These are phyloP conservation scores for Monocercomonoides exilis DNA, from an alignment of 78 protist genomes.

Conservation along the genomic window DNA sequence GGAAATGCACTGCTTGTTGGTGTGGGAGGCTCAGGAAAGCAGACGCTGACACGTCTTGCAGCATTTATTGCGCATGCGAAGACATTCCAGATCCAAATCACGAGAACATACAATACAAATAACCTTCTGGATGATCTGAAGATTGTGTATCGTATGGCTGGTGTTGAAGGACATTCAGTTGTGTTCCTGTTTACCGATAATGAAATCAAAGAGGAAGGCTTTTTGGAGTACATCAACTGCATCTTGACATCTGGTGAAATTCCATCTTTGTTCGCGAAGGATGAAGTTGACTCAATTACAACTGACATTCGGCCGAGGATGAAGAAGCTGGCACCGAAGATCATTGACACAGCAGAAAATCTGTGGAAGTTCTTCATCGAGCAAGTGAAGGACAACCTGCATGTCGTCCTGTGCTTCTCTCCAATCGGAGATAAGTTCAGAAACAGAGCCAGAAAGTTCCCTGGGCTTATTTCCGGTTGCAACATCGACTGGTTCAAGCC, in stretches of 20 bases:
- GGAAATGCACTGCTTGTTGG: slow-evolving; percentile 76
- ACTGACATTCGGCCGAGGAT: slow-evolving; percentile 38
- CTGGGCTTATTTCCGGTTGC: slow-evolving; percentile 61
- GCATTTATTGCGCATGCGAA: slow-evolving; percentile 48
- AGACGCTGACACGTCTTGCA: slow-evolving; percentile 66
- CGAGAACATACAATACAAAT: slow-evolving; percentile 46
- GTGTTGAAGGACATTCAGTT: slow-evolving; percentile 38
- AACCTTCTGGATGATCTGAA: slow-evolving; percentile 70
- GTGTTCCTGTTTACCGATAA: slow-evolving; percentile 67
- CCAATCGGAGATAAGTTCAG: slow-evolving; percentile 78
- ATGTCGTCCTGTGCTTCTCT: slow-evolving; percentile 73
- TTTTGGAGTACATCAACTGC: slow-evolving; percentile 74
- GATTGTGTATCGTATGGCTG: slow-evolving; percentile 55
- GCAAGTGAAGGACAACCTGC: slow-evolving; percentile 66
- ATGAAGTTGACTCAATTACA: slow-evolving; percentile 61
- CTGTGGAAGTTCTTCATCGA: slow-evolving; percentile 61
- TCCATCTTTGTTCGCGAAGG: slow-evolving; percentile 60
- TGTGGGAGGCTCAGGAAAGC: slow-evolving; percentile 76
- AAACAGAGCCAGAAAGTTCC: slow-evolving; percentile 64
- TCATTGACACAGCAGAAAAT: slow-evolving; percentile 48
- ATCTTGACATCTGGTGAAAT: slow-evolving; percentile 66
- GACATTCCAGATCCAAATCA: slow-evolving; percentile 44
- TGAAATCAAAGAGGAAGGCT: slow-evolving; percentile 72
- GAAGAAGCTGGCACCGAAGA: slow-evolving; percentile 23
- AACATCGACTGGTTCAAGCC: slow-evolving; percentile 75